A percentile compares a stretch with the other conserved stretches of the same genome.
These are phyloP conservation scores for Trichosporon sp. DNA, from an alignment of 1,284 basidiomycete genomes.

Conservation along the genomic window DNA sequence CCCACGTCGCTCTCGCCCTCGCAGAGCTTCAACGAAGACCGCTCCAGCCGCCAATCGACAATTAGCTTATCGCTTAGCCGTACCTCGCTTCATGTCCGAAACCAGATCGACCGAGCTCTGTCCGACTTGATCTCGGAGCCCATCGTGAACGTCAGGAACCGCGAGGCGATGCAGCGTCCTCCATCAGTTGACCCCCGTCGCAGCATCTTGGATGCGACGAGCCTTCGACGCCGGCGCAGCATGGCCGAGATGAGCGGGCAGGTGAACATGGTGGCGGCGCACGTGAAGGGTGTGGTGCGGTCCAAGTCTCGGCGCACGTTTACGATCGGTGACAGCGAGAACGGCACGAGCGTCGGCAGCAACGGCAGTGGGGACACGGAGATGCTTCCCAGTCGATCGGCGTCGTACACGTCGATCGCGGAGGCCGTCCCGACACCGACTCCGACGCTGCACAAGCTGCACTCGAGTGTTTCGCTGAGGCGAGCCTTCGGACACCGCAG, in stretches of 20 bases:
- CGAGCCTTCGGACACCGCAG: neutral
- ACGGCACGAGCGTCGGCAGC: neutral
- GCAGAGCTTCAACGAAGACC: neutral
- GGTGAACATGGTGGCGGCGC: constrained; percentile 8
- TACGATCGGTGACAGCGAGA: neutral
- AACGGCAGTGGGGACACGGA: neutral
- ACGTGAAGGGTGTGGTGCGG: neutral
- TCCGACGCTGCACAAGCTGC: neutral
- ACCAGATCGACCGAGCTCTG: constrained; percentile 48
- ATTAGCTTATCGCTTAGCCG: constrained; percentile 46
- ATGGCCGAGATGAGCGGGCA: constrained; percentile 12
- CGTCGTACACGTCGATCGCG: neutral
- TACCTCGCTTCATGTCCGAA: constrained; percentile 61
- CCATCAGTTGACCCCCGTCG: constrained; percentile 24
- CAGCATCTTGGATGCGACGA: constrained; percentile 27
- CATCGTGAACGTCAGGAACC: constrained; percentile 42
- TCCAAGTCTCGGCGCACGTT: neutral
- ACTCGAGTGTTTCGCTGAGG: neutral
- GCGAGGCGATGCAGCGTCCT: constrained; percentile 31
- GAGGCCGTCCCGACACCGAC: neutral
- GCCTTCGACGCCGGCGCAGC: constrained; percentile 35
- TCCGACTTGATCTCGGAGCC: constrained; percentile 48
- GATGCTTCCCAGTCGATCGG: neutral
- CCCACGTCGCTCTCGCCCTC: constrained; percentile 55
- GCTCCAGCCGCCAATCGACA: neutral